Evolutionary conservation across 2,329 filamentous ascomycete species (phyloP).

Genomic region (Fusarium sarcochroum): DNA sequence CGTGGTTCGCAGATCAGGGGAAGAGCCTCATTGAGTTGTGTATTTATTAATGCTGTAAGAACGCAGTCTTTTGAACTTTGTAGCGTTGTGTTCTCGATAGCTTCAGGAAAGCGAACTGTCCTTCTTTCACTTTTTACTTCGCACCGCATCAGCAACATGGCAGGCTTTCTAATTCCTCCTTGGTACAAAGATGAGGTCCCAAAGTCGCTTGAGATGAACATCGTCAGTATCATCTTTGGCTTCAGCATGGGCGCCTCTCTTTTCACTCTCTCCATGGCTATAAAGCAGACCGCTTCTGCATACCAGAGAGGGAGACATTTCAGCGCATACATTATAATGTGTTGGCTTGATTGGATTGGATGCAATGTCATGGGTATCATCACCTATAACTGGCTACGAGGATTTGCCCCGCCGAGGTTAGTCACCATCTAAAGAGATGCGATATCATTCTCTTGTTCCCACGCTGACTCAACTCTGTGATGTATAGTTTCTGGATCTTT

Average conservation of each 20-base stretch:
- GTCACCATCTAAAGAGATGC: neutral
- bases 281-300: conserved; percentile 15
- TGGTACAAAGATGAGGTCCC: conserved; percentile 31
- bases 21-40: no score
- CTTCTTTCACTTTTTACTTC: no score
- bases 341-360: conserved; percentile 38
- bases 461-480: neutral
- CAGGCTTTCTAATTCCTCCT: conserved; percentile 34
- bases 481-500: conserved; percentile 33
- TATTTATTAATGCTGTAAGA: no score
- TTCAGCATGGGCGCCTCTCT: conserved; percentile 32
- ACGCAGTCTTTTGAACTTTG: no score
- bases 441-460: rapidly evolving
- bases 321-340: conserved; percentile 36
- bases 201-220: conserved; percentile 17
- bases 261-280: conserved; percentile 28
- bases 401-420: conserved; percentile 16
- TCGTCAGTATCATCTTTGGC: conserved; percentile 35
- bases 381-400: conserved; percentile 31
- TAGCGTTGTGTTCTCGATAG: no score
- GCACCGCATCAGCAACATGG: conserved; percentile 9
- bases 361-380: conserved; percentile 34
- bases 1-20: no score
- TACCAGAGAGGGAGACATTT: conserved; percentile 21
- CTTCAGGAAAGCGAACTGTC: no score